These are phyloP conservation scores for Flaveria bidentis DNA, from an alignment of 129 eudicot species.

Conservation along the genomic window DNA sequence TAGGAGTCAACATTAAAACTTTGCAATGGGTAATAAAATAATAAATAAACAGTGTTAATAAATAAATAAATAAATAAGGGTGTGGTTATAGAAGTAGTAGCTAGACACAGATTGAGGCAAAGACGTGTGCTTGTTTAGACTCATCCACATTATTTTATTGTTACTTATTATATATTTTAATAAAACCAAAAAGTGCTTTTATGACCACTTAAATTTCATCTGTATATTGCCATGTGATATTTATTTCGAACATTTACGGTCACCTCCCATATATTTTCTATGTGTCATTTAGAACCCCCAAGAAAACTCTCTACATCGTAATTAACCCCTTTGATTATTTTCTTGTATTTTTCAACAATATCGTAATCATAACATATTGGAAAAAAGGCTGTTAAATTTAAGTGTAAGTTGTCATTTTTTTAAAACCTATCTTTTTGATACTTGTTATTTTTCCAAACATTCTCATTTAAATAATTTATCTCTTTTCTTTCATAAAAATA, in stretches of 20 bases:
- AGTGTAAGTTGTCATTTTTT: not conserved
- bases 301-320: not conserved
- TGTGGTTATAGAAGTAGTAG: conserved; percentile 21
- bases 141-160: conserved; percentile 26
- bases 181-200: conserved; percentile 39
- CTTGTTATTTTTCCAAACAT: too few relatives aligned
- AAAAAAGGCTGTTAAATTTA: not conserved
- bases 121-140: conserved; percentile 38
- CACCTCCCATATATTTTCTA: not conserved
- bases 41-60: not conserved
- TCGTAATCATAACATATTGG: not conserved
- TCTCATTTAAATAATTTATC: too few relatives aligned
- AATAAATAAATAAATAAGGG: not conserved
- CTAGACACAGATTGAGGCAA: conserved; percentile 37
- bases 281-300: not conserved
- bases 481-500: too few relatives aligned
- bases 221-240: conserved; percentile 33
- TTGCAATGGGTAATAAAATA: not conserved
- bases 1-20: not conserved
- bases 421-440: too few relatives aligned
- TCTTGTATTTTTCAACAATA: not conserved
- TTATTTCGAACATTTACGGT: conserved; percentile 5
- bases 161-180: conserved; percentile 20
- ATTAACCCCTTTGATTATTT: not conserved
- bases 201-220: conserved; percentile 36